Conservation (phyloP, 75 land plant species). For the Ceratopteris richardii region DNA sequence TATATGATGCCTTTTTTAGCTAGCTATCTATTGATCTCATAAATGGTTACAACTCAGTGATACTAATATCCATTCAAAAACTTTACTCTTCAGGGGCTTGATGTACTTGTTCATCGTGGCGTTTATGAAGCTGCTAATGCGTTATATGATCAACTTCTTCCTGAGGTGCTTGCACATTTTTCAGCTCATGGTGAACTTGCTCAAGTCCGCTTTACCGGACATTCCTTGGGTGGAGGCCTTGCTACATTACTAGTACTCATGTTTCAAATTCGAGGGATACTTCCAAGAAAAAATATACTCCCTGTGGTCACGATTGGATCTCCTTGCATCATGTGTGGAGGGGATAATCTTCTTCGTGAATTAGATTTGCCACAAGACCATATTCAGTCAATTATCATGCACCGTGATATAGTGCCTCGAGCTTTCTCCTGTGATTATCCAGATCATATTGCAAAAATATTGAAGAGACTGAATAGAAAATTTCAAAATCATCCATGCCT, state of each 20-base stretch:
- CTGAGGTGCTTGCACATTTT: slow-evolving; percentile 58
- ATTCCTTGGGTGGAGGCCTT: slow-evolving; percentile 94
- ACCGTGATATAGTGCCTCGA: slow-evolving; percentile 86
- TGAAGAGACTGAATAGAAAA: slow-evolving; percentile 71
- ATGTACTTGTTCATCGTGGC: slow-evolving; percentile 82
- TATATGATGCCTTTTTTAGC: too few species aligned
- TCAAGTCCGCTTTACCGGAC: slow-evolving; percentile 76
- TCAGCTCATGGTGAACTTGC: slow-evolving; percentile 42
- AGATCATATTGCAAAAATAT: slow-evolving; percentile 57
- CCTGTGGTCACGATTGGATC: slow-evolving; percentile 88
- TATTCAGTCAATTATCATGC: slow-evolving; percentile 61
- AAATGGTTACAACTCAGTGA: too few species aligned
- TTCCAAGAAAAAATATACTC: slow-evolving; percentile 46
- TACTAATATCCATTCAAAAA: background rate
- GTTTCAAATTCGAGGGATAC: slow-evolving; percentile 61
- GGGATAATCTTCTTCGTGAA: slow-evolving; percentile 48
- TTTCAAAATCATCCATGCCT: slow-evolving; percentile 79
- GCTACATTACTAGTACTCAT: slow-evolving; percentile 68
- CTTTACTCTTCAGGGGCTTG: slow-evolving; percentile 35
- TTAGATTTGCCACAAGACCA: slow-evolving; percentile 65
- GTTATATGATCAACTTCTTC: slow-evolving; percentile 75
- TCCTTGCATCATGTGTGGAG: slow-evolving; percentile 90
- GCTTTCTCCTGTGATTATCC: slow-evolving; percentile 85
- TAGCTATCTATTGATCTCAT: too few species aligned
- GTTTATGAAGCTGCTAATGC: slow-evolving; percentile 94